phyloP scores from a whole-genome alignment of 768 basidiomycete species.

The Rhizopogon rudus region DNA sequence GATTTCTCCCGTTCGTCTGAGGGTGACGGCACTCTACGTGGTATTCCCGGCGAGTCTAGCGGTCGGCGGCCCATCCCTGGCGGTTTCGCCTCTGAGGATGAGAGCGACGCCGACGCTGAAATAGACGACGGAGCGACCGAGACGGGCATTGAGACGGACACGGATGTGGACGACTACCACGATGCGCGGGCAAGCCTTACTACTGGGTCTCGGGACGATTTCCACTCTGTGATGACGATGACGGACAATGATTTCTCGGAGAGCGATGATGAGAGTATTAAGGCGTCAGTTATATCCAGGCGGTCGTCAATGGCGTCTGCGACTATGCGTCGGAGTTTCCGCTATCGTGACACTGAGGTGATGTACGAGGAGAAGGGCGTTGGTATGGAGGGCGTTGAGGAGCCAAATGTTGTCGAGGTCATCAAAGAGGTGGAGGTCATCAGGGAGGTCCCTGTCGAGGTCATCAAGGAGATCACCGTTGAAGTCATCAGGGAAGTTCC shows the following conservation, averaged over 20 bases:
- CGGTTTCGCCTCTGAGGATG: conserved; percentile 16
- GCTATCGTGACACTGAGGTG: conserved; percentile 18
- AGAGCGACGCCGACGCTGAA: conserved; percentile 35
- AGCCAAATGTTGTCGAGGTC: conserved; percentile 25
- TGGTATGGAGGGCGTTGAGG: conserved; percentile 24
- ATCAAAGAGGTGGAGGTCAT: conserved; percentile 15
- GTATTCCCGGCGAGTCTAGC: conserved; percentile 13
- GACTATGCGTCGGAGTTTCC: conserved; percentile 8
- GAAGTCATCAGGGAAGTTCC: conserved; percentile 14
- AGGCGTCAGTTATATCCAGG: conserved; percentile 47
- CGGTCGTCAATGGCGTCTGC: conserved; percentile 22
- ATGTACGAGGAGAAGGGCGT: conserved; percentile 50
- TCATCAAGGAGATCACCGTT: conserved; percentile 21
- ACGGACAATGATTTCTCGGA: conserved; percentile 65
- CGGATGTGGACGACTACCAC: conserved; percentile 67
- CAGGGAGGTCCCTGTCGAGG: conserved; percentile 21
- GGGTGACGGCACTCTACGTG: conserved; percentile 35
- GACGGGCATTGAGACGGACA: conserved; percentile 65
- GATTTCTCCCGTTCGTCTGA: conserved; percentile 31
- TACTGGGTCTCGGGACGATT: conserved; percentile 63
- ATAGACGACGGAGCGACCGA: conserved; percentile 42
- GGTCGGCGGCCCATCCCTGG: conserved; percentile 12
- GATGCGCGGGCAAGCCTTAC: conserved; percentile 74
- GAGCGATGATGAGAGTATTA: conserved; percentile 70
- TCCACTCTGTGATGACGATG: conserved; percentile 69